A percentile compares a stretch with the other conserved stretches of the same genome.
phyloP scores from a whole-genome alignment of 768 basidiomycete species.

The Leccinum rimulosum region DNA sequence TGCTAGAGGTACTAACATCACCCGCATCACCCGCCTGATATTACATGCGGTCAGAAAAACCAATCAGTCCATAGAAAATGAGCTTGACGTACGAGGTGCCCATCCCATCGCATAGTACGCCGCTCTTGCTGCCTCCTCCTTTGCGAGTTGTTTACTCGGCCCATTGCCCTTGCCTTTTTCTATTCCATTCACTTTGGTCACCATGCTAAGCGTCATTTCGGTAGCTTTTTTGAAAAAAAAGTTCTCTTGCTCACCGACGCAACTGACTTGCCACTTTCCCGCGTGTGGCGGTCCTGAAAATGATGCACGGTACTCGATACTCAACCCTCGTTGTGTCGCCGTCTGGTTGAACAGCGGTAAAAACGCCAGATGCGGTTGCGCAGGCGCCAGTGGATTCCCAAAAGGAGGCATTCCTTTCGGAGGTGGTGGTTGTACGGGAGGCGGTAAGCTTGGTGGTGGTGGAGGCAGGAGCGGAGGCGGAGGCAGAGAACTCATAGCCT shows the following conservation, averaged over 20 bases:
- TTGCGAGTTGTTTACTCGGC: slow-evolving; percentile 69
- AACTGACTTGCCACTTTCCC: slow-evolving; percentile 62
- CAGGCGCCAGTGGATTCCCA: slow-evolving; percentile 60
- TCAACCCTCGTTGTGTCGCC: slow-evolving; percentile 61
- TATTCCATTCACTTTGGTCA: slow-evolving; percentile 61
- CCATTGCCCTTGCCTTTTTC: slow-evolving; percentile 65
- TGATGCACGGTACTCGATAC: slow-evolving; percentile 56
- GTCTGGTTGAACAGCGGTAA: slow-evolving; percentile 75
- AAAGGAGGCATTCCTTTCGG: slow-evolving; percentile 29
- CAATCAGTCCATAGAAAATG: not conserved
- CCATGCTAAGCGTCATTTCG: slow-evolving; percentile 3
- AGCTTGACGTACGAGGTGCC: slow-evolving; percentile 42
- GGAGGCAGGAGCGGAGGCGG: slow-evolving; percentile 23
- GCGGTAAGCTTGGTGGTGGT: slow-evolving; percentile 30
- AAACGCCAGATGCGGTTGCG: slow-evolving; percentile 62
- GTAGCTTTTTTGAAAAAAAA: not conserved
- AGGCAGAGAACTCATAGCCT: slow-evolving; percentile 9
- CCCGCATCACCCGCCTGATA: slow-evolving; percentile 20
- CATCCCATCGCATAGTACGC: slow-evolving; percentile 78
- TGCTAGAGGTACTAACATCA: not conserved
- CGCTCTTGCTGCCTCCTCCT: slow-evolving; percentile 71
- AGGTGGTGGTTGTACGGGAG: slow-evolving; percentile 37
- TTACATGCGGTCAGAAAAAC: not conserved
- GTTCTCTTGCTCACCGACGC: slow-evolving; percentile 54
- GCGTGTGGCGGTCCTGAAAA: slow-evolving; percentile 69